Conservation (phyloP, 148 eudicot genomes). For the Heliosperma pusillum region DNA sequence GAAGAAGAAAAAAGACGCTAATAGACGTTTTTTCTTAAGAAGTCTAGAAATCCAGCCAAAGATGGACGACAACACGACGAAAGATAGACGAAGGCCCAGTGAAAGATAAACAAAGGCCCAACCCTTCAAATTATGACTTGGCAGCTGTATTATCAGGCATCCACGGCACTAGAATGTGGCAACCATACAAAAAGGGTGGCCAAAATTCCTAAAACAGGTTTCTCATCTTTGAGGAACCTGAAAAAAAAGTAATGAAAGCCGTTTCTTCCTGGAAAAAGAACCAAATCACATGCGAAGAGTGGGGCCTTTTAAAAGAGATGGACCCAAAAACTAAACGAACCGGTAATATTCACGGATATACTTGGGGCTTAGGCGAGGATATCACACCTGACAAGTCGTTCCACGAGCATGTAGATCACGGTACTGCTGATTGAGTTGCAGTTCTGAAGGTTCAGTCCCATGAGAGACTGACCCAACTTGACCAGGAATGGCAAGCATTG, state of each 20-base stretch:
- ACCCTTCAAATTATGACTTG: slow-evolving; percentile 27
- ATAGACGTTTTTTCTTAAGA: neutral
- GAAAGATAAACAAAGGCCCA: slow-evolving; percentile 28
- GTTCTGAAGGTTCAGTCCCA: slow-evolving; percentile 64
- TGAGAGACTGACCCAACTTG: slow-evolving; percentile 55
- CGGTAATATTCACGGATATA: slow-evolving; percentile 26
- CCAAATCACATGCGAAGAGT: slow-evolving; percentile 24
- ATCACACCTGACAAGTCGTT: slow-evolving; percentile 56
- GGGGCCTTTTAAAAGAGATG: slow-evolving; percentile 39
- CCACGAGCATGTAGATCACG: slow-evolving; percentile 48
- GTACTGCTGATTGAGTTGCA: slow-evolving; percentile 56
- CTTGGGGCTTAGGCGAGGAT: slow-evolving; percentile 47
- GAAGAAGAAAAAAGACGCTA: slow-evolving; percentile 2
- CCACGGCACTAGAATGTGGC: slow-evolving; percentile 29
- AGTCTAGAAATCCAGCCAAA: slow-evolving; percentile 17
- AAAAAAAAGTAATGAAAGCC: slow-evolving; percentile 43
- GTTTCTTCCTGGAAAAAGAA: slow-evolving; percentile 55
- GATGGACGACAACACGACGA: too few relatives aligned
- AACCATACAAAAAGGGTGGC: neutral
- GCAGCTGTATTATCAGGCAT: slow-evolving; percentile 43
- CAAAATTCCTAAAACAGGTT: slow-evolving; percentile 64
- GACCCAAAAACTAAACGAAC: slow-evolving; percentile 53
- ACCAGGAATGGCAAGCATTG: slow-evolving; percentile 48
- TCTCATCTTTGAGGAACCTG: slow-evolving; percentile 38
- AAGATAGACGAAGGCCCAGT: slow-evolving; percentile 22